These are phyloP conservation scores for Polygonum maritimum DNA, from an alignment of 148 eudicot species.

Conservation along the genomic window DNA sequence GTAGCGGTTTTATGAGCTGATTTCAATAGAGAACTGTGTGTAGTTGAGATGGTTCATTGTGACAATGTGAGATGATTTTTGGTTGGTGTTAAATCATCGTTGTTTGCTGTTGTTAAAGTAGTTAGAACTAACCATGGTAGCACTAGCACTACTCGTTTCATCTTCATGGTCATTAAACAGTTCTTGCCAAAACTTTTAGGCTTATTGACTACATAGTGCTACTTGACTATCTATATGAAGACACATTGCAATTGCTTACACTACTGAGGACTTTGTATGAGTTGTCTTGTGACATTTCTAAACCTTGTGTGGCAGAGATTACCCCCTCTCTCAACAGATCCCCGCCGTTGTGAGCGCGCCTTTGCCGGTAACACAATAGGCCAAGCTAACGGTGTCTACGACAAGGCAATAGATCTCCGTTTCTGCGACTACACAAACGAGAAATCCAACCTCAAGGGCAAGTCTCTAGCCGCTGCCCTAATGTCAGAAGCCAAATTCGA, in stretches of 20 bases:
- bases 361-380: conserved; percentile 96
- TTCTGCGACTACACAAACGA: conserved; percentile 84
- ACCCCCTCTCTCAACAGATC: conserved; percentile 90
- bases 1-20: neutral
- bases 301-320: conserved; percentile 50
- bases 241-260: too few species aligned
- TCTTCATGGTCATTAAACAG: too few species aligned
- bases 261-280: too few species aligned
- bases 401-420: conserved; percentile 88
- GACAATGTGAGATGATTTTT: neutral
- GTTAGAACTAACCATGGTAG: neutral
- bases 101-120: neutral
- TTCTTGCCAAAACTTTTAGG: too few species aligned
- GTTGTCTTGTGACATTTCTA: neutral
- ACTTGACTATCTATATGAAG: too few species aligned
- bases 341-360: conserved; percentile 89
- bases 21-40: neutral
- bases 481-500: conserved; percentile 96
- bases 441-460: conserved; percentile 84
- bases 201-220: too few species aligned
- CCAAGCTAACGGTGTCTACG: conserved; percentile 98
- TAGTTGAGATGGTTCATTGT: neutral
- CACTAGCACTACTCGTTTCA: too few species aligned
- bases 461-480: conserved; percentile 90
- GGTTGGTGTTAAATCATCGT: neutral